Conservation (phyloP, 1,284 basidiomycete genomes). For the Meripilus lineatus region DNA sequence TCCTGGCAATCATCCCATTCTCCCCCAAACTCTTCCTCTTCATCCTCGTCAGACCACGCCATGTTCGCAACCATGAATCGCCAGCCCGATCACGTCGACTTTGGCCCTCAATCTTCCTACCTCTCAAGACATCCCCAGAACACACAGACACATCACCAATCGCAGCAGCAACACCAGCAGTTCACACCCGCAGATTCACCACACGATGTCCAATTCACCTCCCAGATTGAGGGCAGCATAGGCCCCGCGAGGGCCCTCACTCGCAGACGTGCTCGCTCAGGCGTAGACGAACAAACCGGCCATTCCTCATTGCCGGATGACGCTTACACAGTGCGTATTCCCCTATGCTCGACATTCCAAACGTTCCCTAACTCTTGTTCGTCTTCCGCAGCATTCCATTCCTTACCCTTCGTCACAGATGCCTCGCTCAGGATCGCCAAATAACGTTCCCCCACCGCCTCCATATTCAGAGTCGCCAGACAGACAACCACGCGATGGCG, state of each 20-base stretch:
- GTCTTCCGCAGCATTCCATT: neutral
- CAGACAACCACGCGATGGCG: neutral
- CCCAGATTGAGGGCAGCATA: neutral
- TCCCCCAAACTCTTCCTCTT: slow-evolving; percentile 17
- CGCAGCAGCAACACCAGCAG: no score
- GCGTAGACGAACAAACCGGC: neutral
- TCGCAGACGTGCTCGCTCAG: neutral
- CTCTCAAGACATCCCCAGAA: slow-evolving; percentile 20
- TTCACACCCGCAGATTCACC: slow-evolving; percentile 19
- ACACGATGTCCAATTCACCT: neutral
- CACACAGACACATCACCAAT: slow-evolving; percentile 19
- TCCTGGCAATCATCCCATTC: slow-evolving; percentile 19
- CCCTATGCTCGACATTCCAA: neutral
- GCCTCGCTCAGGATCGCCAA: neutral
- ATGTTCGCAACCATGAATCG: slow-evolving; percentile 30
- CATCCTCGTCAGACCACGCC: slow-evolving; percentile 25
- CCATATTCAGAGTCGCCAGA: neutral
- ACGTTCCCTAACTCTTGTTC: neutral
- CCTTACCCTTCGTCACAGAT: neutral
- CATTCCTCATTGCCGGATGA: neutral
- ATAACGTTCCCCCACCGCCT: neutral
- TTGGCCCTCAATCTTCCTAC: slow-evolving; percentile 31
- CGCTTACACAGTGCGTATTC: neutral
- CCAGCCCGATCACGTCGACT: slow-evolving; percentile 29
- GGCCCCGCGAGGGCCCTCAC: neutral